Conservation (phyloP, 2,329 filamentous ascomycete genomes). For the Trichophyton verrucosum region DNA sequence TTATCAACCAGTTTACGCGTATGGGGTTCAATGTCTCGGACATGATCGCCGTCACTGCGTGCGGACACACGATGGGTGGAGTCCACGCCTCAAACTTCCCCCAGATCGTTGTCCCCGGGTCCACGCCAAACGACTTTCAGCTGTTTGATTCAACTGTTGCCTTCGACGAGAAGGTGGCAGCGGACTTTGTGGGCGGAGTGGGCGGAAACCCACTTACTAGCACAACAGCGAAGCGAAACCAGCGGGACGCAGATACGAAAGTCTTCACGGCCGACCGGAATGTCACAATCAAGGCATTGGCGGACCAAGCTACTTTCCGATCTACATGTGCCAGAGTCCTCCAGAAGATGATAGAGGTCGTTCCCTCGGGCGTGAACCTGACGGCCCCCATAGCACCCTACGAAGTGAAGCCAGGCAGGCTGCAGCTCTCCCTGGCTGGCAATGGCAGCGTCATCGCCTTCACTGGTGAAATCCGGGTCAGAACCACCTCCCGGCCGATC, state of each 20-base stretch:
- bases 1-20: slow-evolving; percentile 12
- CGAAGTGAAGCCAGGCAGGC: slow-evolving; percentile 8
- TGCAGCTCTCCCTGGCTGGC: slow-evolving; percentile 8
- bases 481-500: slow-evolving; percentile 8
- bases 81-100: slow-evolving; percentile 10
- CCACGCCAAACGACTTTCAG: slow-evolving; percentile 8
- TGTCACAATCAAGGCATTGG: slow-evolving; percentile 7
- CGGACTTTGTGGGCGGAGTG: slow-evolving; percentile 6
- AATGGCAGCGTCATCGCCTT: slow-evolving; percentile 8
- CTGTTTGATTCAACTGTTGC: slow-evolving; percentile 6
- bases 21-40: slow-evolving; percentile 9
- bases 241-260: slow-evolving; percentile 11
- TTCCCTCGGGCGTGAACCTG: slow-evolving; percentile 7
- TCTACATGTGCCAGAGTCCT: slow-evolving; percentile 7
- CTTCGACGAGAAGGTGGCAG: slow-evolving; percentile 11
- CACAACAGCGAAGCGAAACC: slow-evolving; percentile 3
- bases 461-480: slow-evolving; percentile 10
- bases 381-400: slow-evolving; percentile 10
- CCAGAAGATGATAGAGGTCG: slow-evolving; percentile 12
- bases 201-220: slow-evolving; percentile 7
- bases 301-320: slow-evolving; percentile 5
- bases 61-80: slow-evolving; percentile 11
- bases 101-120: slow-evolving; percentile 5
- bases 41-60: slow-evolving; percentile 10
- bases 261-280: slow-evolving; percentile 10